Base-by-base conservation (phyloP, 768 basidiomycete species). In the Austroboletus eburneus region DNA sequence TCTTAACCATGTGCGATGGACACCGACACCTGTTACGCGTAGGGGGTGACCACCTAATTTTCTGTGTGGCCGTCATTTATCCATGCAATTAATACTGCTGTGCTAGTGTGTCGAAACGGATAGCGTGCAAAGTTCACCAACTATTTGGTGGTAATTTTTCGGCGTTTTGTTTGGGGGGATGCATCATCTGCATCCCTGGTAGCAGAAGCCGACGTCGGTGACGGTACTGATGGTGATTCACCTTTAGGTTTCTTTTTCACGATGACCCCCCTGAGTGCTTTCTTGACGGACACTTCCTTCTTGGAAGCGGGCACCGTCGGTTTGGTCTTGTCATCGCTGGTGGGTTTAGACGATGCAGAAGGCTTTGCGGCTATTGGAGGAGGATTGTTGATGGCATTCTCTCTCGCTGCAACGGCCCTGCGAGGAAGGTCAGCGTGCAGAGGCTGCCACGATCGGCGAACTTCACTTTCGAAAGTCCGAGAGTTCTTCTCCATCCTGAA, bases 401-500 rank as follows among this genome's bases (percentile, higher is more conserved):
- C 77, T 52, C 86, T 78, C 39, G 87, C 85, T 34, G 87, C 88
- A 39, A 90, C 85, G 46, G 81, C 81, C 57, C 81, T 82, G 52
- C 20, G 39, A 38, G 38, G 38, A 48, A 48, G 20, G 39, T 68
- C 42, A 57, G 45, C 20, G 23, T 27, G 29, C 39, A 36, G 22
- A 32, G 18, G n/a, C 9, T 42, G 36, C 13, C 14, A 42, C 40
- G 45, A 39, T 20, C 25, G 8, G 38, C 43, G 49, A 44, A n/a
- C 25, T 72, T 49, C 63, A 92, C 90, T 87, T 81, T 70, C 80
- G 81, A 62, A 92, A 92, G 57, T 72, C 74, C 46, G 80, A 80
- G 39, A 92, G 69, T 68, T 92, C 87, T 58, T 87, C 84, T 5
- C 84, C 86, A 45, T 92, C 90, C 56, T 77, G 74, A 62, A 82